Percentiles rank a stretch among this genome's conserved stretches.
These are phyloP conservation scores for Breviolum minutum DNA, from an alignment of 73 alveolate genomes.

Conservation along the genomic window DNA sequence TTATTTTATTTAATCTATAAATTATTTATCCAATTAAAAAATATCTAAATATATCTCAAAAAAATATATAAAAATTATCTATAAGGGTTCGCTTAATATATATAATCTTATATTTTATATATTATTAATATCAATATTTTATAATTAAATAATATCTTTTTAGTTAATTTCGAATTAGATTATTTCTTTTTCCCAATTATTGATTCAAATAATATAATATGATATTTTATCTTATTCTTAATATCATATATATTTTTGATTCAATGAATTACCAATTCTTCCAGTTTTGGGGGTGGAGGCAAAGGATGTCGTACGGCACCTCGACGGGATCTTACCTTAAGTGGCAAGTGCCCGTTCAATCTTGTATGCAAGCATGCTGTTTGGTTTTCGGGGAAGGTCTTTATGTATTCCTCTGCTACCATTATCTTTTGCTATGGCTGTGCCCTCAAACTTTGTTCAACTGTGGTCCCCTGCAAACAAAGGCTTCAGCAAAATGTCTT, in stretches of 20 bases:
- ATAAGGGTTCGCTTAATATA: too few relatives aligned
- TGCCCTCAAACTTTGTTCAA: neutral
- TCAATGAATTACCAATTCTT: neutral
- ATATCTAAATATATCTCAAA: too few relatives aligned
- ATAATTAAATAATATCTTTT: too few relatives aligned
- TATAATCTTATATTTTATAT: too few relatives aligned
- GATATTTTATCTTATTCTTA: neutral
- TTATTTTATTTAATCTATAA: too few relatives aligned
- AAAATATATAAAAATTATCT: too few relatives aligned
- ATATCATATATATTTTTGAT: neutral
- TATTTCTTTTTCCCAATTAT: too few relatives aligned
- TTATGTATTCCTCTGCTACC: neutral
- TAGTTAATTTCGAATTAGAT: too few relatives aligned
- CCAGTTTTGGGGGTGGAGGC: conserved; percentile 25
- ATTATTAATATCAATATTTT: too few relatives aligned
- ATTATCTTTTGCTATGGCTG: neutral
- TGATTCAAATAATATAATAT: neutral
- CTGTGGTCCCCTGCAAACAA: conserved; percentile 16
- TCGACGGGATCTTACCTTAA: neutral
- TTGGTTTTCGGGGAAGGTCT: neutral
- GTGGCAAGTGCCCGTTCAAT: too few relatives aligned
- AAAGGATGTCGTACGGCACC: neutral
- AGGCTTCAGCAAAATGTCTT: conserved; percentile 72
- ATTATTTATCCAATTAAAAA: too few relatives aligned
- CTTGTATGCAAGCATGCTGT: neutral